phyloP scores from a whole-genome alignment of 768 basidiomycete genomes.

The Mycena floridula region DNA sequence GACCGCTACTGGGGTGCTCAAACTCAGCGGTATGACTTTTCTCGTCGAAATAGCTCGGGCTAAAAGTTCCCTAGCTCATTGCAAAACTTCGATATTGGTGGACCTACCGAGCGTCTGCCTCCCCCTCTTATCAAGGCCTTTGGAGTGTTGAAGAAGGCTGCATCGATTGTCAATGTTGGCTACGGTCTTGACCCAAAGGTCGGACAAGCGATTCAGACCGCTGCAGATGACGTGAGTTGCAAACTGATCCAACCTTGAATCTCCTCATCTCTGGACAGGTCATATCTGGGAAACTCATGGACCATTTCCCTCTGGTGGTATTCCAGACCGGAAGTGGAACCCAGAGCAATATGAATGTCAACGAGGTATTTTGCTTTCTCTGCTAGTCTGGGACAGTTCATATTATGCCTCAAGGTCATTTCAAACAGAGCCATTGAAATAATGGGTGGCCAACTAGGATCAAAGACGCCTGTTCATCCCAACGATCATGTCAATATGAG shows the following conservation, averaged over 20 bases:
- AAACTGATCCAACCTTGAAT: not conserved
- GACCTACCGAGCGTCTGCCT: conserved; percentile 88
- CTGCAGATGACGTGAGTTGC: conserved; percentile 81
- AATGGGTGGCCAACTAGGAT: conserved; percentile 90
- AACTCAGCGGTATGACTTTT: conserved; percentile 69
- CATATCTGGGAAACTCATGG: conserved; percentile 89
- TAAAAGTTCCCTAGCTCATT: conserved; percentile 70
- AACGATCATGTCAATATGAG: conserved; percentile 99
- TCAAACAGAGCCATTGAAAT: conserved; percentile 98
- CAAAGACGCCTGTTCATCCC: conserved; percentile 96
- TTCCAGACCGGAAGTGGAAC: conserved; percentile 99
- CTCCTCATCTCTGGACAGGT: conserved; percentile 47
- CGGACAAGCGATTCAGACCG: conserved; percentile 82
- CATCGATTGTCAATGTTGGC: conserved; percentile 78
- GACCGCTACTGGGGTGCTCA: conserved; percentile 98
- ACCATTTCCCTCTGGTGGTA: conserved; percentile 96
- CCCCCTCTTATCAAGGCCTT: conserved; percentile 97
- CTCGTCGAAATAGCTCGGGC: not conserved
- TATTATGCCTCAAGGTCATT: conserved; percentile 59
- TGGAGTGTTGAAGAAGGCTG: conserved; percentile 96
- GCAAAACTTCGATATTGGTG: conserved; percentile 98
- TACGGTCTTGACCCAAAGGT: conserved; percentile 91
- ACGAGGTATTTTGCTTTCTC: conserved; percentile 56
- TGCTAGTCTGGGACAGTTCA: no score
- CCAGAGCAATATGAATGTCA: conserved; percentile 99